Conservation (phyloP, 495 filamentous ascomycete species). For the Aspergillus panamensis region DNA sequence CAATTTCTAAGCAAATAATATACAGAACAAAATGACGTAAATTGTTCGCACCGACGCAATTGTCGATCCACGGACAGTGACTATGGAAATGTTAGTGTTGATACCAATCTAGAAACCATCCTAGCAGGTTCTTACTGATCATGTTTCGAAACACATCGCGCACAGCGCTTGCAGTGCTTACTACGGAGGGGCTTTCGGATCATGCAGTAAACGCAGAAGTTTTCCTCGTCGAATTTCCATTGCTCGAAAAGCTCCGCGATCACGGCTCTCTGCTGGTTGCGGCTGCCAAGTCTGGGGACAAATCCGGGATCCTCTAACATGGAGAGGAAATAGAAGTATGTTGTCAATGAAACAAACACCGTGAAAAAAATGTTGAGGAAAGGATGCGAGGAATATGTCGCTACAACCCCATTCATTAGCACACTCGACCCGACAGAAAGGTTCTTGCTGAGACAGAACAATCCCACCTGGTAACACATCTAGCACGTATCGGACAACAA, state of each 20-base stretch:
- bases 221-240: slow-evolving; percentile 89
- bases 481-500: slow-evolving; percentile 70
- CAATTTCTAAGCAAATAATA: slow-evolving; percentile 69
- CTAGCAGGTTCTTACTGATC: slow-evolving; percentile 70
- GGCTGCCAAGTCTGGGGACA: slow-evolving; percentile 86
- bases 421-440: neutral
- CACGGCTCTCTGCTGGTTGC: slow-evolving; percentile 79
- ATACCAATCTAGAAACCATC: too few relatives aligned
- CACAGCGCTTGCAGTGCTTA: slow-evolving; percentile 90
- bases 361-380: slow-evolving; percentile 73
- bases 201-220: slow-evolving; percentile 95
- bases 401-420: slow-evolving; percentile 35
- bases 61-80: slow-evolving; percentile 97
- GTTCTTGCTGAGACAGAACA: slow-evolving; percentile 1
- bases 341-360: slow-evolving; percentile 57
- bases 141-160: slow-evolving; percentile 91
- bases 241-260: slow-evolving; percentile 77
- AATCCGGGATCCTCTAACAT: slow-evolving; percentile 90
- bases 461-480: slow-evolving; percentile 65
- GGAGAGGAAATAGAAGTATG: slow-evolving; percentile 80
- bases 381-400: slow-evolving; percentile 59
- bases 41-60: slow-evolving; percentile 93
- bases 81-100: slow-evolving; percentile 38
- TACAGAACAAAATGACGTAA: slow-evolving; percentile 93
- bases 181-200: slow-evolving; percentile 83